phyloP scores from a whole-genome alignment of 2,329 filamentous ascomycete species.

The Aspergillus caelatus region DNA sequence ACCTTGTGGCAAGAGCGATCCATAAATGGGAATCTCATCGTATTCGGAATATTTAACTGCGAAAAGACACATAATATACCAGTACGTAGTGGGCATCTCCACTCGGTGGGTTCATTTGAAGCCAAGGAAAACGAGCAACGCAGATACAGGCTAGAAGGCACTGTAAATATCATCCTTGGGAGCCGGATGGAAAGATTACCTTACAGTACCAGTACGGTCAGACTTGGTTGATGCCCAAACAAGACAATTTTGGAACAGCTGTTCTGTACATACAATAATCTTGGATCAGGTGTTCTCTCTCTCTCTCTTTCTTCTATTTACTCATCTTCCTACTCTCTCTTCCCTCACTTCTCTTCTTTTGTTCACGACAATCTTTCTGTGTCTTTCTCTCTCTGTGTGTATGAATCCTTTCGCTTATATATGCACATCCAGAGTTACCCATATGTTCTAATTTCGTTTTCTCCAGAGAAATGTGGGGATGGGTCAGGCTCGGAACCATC shows the following conservation, averaged over 20 bases:
- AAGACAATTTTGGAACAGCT: not conserved
- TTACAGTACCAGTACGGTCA: not conserved
- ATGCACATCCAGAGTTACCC: not conserved
- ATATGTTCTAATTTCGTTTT: not conserved
- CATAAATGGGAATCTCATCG: not conserved
- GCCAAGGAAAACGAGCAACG: too few species aligned
- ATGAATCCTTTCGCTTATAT: not conserved
- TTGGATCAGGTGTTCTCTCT: not conserved
- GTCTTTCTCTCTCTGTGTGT: not conserved
- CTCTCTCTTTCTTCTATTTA: not conserved
- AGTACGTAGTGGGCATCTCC: too few species aligned
- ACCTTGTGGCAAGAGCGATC: not conserved
- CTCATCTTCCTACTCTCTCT: not conserved
- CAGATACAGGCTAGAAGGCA: too few species aligned
- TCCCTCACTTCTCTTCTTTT: not conserved
- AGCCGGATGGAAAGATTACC: not conserved
- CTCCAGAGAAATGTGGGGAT: conserved; percentile 3
- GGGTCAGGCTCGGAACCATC: not conserved
- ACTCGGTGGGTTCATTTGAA: too few species aligned
- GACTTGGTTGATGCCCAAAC: not conserved
- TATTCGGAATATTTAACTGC: not conserved
- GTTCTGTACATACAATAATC: not conserved
- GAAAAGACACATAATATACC: too few species aligned
- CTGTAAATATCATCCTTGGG: not conserved
- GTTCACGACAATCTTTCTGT: not conserved